Evolutionary conservation across 164 flowering plant genomes (phyloP).

Genomic region (Saururus chinensis): DNA sequence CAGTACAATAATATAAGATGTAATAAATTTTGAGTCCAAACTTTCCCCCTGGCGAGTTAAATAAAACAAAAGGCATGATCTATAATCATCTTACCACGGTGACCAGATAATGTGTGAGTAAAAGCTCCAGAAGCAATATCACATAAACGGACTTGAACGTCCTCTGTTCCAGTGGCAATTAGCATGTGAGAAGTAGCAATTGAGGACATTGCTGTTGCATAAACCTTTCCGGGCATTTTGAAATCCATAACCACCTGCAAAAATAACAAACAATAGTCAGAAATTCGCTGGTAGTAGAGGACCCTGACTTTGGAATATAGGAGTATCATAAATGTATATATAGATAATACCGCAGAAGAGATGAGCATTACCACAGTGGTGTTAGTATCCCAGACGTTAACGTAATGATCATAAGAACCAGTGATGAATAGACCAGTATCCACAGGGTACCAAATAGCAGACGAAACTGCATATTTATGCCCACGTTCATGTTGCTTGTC

Average conservation of each 20-base stretch:
- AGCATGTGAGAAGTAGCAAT: conserved; percentile 82
- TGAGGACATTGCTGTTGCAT: conserved; percentile 85
- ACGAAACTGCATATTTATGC: no score
- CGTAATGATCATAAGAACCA: no score
- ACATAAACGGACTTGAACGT: conserved; percentile 97
- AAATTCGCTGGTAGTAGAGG: no score
- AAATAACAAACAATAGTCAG: no score
- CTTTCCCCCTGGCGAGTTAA: not conserved
- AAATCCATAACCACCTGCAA: conserved; percentile 82
- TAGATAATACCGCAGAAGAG: no score
- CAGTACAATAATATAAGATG: not conserved
- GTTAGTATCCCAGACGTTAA: no score
- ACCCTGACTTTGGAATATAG: no score
- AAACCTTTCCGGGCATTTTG: conserved; percentile 95
- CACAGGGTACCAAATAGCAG: no score
- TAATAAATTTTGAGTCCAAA: not conserved
- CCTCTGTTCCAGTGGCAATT: conserved; percentile 96
- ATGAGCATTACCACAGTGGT: no score
- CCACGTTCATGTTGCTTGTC: no score
- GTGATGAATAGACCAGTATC: no score
- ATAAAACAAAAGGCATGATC: not conserved
- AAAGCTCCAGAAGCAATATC: conserved; percentile 97
- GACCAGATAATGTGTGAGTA: conserved; percentile 91
- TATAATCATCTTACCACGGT: conserved; percentile 57
- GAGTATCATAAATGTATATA: no score